These are phyloP conservation scores for Graphilbum sp. DNA, from an alignment of 2,329 filamentous ascomycete species.

Conservation along the genomic window DNA sequence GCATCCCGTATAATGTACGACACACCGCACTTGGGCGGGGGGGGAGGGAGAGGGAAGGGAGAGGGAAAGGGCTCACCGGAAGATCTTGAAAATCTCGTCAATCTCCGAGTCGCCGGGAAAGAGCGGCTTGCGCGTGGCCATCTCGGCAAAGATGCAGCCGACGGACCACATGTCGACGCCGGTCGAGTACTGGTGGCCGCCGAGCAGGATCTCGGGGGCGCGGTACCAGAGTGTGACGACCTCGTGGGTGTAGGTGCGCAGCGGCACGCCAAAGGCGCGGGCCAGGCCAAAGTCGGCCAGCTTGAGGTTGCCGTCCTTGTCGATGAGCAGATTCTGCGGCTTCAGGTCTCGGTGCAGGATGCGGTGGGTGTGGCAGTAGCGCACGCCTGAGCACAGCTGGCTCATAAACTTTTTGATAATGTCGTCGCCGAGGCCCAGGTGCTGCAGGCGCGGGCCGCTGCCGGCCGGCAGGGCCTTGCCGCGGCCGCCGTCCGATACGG, in stretches of 20 bases:
- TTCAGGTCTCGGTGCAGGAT: slow-evolving; percentile 74
- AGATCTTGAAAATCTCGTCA: slow-evolving; percentile 91
- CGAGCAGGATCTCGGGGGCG: slow-evolving; percentile 70
- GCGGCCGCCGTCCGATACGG: slow-evolving; percentile 62
- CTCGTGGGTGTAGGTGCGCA: slow-evolving; percentile 83
- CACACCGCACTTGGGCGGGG: too few relatives aligned
- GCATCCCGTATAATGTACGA: too few relatives aligned
- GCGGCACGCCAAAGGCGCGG: slow-evolving; percentile 75
- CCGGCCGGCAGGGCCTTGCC: slow-evolving; percentile 70
- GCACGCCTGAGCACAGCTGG: slow-evolving; percentile 64
- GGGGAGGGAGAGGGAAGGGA: neutral
- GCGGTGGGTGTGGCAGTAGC: slow-evolving; percentile 74
- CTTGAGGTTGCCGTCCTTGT: slow-evolving; percentile 75
- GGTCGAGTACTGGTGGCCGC: slow-evolving; percentile 80
- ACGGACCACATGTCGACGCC: slow-evolving; percentile 89
- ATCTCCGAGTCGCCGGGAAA: slow-evolving; percentile 86
- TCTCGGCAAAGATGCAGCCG: slow-evolving; percentile 82
- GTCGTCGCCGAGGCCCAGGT: slow-evolving; percentile 54
- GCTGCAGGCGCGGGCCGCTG: slow-evolving; percentile 42
- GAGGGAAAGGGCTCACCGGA: slow-evolving; percentile 38
- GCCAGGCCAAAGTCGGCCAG: slow-evolving; percentile 74
- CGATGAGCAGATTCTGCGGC: slow-evolving; percentile 71
- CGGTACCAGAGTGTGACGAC: slow-evolving; percentile 86
- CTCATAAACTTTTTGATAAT: slow-evolving; percentile 89
- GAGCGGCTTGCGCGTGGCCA: slow-evolving; percentile 78